A percentile compares a stretch with the other conserved stretches of the same genome.
Conservation (phyloP, 164 flowering plant genomes). For the Macadamia tetraphylla region DNA sequence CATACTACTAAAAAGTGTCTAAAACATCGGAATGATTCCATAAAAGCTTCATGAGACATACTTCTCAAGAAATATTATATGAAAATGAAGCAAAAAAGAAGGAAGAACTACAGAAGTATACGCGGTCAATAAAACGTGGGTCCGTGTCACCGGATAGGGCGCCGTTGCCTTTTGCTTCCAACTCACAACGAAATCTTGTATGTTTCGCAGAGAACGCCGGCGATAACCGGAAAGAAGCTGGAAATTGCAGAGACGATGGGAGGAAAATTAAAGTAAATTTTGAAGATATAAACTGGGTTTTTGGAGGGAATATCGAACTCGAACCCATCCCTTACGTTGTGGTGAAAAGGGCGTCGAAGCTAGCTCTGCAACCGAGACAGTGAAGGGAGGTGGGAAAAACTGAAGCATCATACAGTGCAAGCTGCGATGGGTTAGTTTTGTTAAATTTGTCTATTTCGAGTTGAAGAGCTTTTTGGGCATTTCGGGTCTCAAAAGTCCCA, state of each 20-base stretch:
- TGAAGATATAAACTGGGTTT: neutral
- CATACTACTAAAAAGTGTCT: no score
- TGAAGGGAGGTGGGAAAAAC: no score
- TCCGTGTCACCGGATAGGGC: conserved; percentile 46
- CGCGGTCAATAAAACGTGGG: conserved; percentile 64
- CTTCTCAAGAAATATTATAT: neutral
- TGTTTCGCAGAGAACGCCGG: conserved; percentile 1
- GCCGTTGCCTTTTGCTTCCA: conserved; percentile 44
- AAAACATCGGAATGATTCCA: no score
- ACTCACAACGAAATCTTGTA: conserved; percentile 30
- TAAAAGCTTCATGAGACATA: no score
- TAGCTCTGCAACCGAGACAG: no score
- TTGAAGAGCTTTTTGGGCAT: no score
- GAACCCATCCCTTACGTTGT: no score
- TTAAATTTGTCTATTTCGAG: no score
- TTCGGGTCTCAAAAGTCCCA: no score
- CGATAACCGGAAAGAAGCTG: conserved; percentile 6
- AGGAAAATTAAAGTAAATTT: neutral
- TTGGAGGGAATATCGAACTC: neutral
- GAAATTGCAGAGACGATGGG: conserved; percentile 1
- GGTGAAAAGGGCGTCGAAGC: no score
- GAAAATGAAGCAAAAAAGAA: neutral
- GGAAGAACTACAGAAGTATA: conserved; percentile 16
- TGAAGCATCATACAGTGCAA: no score
- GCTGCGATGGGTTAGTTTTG: no score